Evolutionary conservation across 768 basidiomycete genomes (phyloP), one percentile per base, ranked within the genome.

Genomic region (Amanita jacksonii): DNA sequence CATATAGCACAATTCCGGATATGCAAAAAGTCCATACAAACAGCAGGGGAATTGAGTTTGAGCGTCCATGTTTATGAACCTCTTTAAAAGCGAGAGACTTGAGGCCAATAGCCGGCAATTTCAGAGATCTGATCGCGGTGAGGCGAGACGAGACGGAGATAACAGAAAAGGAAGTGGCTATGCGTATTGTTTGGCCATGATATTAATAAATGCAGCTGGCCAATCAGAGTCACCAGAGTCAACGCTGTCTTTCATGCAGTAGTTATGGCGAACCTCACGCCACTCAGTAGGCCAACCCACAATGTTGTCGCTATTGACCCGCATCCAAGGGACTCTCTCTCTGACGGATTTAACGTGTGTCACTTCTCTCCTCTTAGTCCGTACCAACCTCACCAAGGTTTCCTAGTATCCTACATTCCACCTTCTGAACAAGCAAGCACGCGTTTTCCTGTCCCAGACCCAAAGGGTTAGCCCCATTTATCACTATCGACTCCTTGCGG

Each of bases 381-480:
- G 22, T 7, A 27, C 20, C 47, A 46, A n/a, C 40, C 46, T 45
- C 15, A 40, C 19, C 28, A 27, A n/a, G 35, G 34, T 13, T 18
- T 34, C 48, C 1, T 49, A 76, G 74, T 76, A 65, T 53, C 73
- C 73, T 3, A 57, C 60, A 19, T 71, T 74, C 52, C 68, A 68
- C 15, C 67, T 69, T 28, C 54, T 75, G 34, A 74, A 74, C 58
- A 87, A 83, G 55, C 75, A 77, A 39, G 63, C 74, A 27, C 80
- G 86, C 50, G 66, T 84, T 33, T 67, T 70, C 38, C 57, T 89
- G 6, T 88, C 85, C 10, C 62, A 70, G 13, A 63, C 70, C 1
- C 59, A 80, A 22, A 62, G 68, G 50, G 61, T 72, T 16, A 53
- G 71, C 2, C 61, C 70, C 5, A 67, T 70, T 19, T 60, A 54